Evolutionary conservation across 2,329 filamentous ascomycete genomes (phyloP).

Genomic region (Coniochaeta pulveracea): DNA sequence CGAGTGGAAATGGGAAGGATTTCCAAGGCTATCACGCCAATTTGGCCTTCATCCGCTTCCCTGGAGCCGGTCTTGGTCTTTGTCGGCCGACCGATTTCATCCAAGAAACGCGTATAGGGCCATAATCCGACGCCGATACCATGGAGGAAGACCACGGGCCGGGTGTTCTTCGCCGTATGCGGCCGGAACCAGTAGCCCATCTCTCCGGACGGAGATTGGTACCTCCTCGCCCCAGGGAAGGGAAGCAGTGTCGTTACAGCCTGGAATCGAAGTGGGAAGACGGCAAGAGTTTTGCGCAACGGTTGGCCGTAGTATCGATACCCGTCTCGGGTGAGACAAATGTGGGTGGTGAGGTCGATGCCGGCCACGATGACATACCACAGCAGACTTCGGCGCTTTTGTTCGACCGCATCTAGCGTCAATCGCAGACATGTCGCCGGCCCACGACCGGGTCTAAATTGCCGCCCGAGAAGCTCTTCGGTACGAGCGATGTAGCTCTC

Average conservation of each 20-base stretch:
- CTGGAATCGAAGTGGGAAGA: slow-evolving; percentile 49
- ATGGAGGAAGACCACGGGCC: slow-evolving; percentile 58
- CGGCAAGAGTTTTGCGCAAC: slow-evolving; percentile 22
- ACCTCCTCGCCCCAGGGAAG: slow-evolving; percentile 20
- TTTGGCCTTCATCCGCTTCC: slow-evolving; percentile 24
- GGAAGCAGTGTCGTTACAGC: slow-evolving; percentile 19
- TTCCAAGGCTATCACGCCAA: slow-evolving; percentile 56
- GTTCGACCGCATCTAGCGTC: slow-evolving; percentile 52
- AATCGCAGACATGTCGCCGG: slow-evolving; percentile 46
- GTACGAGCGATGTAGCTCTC: slow-evolving; percentile 36
- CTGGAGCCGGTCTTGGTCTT: slow-evolving; percentile 17
- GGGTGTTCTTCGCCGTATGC: slow-evolving; percentile 41
- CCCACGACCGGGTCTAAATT: slow-evolving; percentile 42
- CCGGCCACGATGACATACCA: slow-evolving; percentile 51
- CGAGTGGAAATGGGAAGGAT: slow-evolving; percentile 55
- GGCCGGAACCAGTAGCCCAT: slow-evolving; percentile 57
- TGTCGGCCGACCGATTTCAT: slow-evolving; percentile 23
- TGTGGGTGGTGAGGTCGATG: slow-evolving; percentile 39
- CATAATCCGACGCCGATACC: slow-evolving; percentile 60
- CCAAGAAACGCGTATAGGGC: slow-evolving; percentile 47
- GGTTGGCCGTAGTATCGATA: slow-evolving; percentile 40
- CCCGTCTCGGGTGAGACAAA: slow-evolving; percentile 31
- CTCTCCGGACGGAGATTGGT: slow-evolving; percentile 33
- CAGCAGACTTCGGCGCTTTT: slow-evolving; percentile 47
- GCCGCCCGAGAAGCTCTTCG: slow-evolving; percentile 38